Evolutionary conservation across 768 basidiomycete species (phyloP).

Genomic region (Ramaria rubella): DNA sequence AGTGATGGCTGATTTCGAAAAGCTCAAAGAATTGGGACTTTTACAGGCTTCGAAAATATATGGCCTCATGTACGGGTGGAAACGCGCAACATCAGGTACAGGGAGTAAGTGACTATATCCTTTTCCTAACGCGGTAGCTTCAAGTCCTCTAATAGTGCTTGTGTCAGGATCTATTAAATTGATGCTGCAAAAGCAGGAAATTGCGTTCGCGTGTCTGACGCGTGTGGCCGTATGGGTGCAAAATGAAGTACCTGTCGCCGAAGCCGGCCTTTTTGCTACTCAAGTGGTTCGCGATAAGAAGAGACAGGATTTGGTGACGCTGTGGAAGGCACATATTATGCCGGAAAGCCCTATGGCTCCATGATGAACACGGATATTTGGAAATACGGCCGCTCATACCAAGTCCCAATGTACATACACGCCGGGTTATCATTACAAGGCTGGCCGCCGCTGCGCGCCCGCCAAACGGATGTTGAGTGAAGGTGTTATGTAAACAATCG

Average conservation of each 20-base stretch:
- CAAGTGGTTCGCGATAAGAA: neutral
- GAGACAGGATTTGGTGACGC: neutral
- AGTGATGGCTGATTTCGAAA: slow-evolving; percentile 6
- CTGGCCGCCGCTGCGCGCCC: too few relatives aligned
- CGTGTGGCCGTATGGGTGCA: slow-evolving; percentile 13
- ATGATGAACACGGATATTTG: too few relatives aligned
- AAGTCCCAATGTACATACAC: too few relatives aligned
- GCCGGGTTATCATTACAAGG: too few relatives aligned
- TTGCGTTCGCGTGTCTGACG: slow-evolving; percentile 4
- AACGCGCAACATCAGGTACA: neutral
- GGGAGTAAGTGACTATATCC: neutral
- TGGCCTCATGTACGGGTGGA: slow-evolving; percentile 9
- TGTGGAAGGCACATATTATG: neutral
- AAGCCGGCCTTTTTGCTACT: neutral
- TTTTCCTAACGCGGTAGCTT: neutral
- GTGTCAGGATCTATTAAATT: slow-evolving; percentile 4
- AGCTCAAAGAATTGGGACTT: slow-evolving; percentile 9
- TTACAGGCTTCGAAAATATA: slow-evolving; percentile 12
- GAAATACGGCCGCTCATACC: too few relatives aligned
- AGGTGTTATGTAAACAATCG: too few relatives aligned
- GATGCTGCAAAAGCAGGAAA: slow-evolving; percentile 12
- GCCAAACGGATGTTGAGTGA: too few relatives aligned
- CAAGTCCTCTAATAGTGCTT: neutral
- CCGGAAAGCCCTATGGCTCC: neutral
- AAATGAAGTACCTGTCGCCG: slow-evolving; percentile 5